These are phyloP conservation scores for Nicotiana tomentosiformis DNA, from an alignment of 257 asterid genomes.

Conservation along the genomic window DNA sequence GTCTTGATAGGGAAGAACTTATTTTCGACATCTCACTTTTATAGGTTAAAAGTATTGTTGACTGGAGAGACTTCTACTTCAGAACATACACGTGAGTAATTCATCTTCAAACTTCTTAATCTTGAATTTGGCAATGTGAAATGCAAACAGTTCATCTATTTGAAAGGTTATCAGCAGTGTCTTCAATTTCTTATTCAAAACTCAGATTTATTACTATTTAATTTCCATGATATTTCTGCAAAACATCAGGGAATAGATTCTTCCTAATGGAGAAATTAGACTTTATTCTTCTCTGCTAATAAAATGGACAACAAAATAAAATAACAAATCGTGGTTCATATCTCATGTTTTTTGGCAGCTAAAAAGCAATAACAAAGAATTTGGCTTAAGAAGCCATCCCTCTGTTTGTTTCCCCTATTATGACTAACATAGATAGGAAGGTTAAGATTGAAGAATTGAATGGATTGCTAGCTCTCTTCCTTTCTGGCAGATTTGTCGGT, in stretches of 20 bases:
- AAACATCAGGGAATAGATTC: not conserved
- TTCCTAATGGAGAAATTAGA: not conserved
- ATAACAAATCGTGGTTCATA: not conserved
- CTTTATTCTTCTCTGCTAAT: too few relatives aligned
- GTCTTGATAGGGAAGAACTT: not conserved
- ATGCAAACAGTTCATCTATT: not conserved
- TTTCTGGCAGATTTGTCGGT: conserved; percentile 53
- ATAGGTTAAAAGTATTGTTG: conserved; percentile 84
- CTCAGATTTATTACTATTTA: not conserved
- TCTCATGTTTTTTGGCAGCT: not conserved
- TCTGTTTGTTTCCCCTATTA: not conserved
- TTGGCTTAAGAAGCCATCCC: not conserved
- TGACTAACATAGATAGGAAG: not conserved
- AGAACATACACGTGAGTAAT: conserved; percentile 58
- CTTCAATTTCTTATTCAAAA: not conserved
- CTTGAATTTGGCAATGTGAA: not conserved
- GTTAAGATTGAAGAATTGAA: not conserved
- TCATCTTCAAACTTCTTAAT: not conserved
- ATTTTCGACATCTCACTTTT: conserved; percentile 2
- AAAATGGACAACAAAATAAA: not conserved
- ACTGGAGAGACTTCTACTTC: conserved; percentile 88
- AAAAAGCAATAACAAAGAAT: not conserved
- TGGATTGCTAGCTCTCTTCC: not conserved
- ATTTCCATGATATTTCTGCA: not conserved
- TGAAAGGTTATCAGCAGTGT: not conserved